phyloP scores from a whole-genome alignment of 1,284 basidiomycete species.

The Ganoderma leucocontextum region DNA sequence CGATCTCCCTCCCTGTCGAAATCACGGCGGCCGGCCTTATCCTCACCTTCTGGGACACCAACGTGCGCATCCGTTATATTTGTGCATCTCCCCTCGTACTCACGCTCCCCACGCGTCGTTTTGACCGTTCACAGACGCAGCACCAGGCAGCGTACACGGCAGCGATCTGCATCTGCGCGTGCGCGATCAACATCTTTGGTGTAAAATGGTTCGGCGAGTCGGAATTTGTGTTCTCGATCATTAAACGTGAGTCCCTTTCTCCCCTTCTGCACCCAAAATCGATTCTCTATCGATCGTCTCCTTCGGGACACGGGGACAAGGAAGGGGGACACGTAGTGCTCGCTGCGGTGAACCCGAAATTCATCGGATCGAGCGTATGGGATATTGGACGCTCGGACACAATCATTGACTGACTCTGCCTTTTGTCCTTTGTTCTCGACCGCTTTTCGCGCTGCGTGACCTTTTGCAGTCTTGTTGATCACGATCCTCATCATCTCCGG shows the following conservation, averaged over 20 bases:
- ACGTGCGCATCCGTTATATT: slow-evolving; percentile 49
- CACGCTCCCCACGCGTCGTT: not conserved
- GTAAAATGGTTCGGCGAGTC: slow-evolving; percentile 61
- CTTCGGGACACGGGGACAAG: not conserved
- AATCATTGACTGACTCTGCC: slow-evolving; percentile 50
- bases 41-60: slow-evolving; percentile 79
- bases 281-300: too few species aligned
- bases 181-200: slow-evolving; percentile 80
- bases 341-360: not conserved
- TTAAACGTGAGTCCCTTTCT: slow-evolving; percentile 56
- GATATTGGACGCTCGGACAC: slow-evolving; percentile 45
- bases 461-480: slow-evolving; percentile 57
- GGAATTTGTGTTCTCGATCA: slow-evolving; percentile 70
- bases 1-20: slow-evolving; percentile 77
- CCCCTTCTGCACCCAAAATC: not conserved
- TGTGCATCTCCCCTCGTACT: too few species aligned
- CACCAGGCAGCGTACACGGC: slow-evolving; percentile 72
- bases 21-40: slow-evolving; percentile 80
- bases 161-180: slow-evolving; percentile 65
- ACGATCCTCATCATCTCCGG: slow-evolving; percentile 70
- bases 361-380: not conserved
- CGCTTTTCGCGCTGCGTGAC: not conserved
- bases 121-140: slow-evolving; percentile 43
- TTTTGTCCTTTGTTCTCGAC: not conserved
- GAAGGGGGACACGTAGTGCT: not conserved